phyloP scores from a whole-genome alignment of 768 basidiomycete genomes.

The Strobilomyces echinocephalus region DNA sequence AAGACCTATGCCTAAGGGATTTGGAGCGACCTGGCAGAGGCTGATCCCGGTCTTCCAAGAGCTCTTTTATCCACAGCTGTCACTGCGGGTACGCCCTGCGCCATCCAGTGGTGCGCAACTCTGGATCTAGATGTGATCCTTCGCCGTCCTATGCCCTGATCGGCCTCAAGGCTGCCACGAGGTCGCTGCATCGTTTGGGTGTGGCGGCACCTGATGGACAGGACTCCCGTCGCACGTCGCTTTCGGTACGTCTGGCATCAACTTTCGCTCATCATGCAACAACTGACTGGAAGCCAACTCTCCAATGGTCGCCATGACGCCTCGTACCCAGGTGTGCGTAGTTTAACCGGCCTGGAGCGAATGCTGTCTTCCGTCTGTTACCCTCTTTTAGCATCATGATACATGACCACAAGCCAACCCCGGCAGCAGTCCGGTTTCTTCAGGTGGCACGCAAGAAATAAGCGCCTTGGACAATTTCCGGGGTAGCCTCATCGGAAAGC shows the following conservation, averaged over 20 bases:
- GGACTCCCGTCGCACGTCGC: not conserved
- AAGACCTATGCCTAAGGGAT: not conserved
- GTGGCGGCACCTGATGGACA: not conserved
- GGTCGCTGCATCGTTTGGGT: conserved; percentile 4
- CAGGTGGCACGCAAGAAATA: not conserved
- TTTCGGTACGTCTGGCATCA: not conserved
- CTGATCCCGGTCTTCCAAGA: not conserved
- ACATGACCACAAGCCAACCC: not conserved
- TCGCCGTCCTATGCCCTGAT: conserved; percentile 3
- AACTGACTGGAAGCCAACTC: not conserved
- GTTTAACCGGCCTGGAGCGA: not conserved
- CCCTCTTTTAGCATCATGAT: not conserved
- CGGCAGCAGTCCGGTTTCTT: not conserved
- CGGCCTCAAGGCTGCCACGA: conserved; percentile 11
- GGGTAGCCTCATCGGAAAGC: not conserved
- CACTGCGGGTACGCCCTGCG: not conserved
- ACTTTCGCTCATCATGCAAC: not conserved
- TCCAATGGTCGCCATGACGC: not conserved
- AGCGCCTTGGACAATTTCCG: not conserved
- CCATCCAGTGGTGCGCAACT: not conserved
- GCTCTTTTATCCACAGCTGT: conserved; percentile 1
- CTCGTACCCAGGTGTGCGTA: not conserved
- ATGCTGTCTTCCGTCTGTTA: conserved; percentile 9
- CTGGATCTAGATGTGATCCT: not conserved
- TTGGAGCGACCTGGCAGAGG: not conserved